Evolutionary conservation across 176 grass and related monocot genomes (phyloP).

Genomic region (Alloteropsis semialata): DNA sequence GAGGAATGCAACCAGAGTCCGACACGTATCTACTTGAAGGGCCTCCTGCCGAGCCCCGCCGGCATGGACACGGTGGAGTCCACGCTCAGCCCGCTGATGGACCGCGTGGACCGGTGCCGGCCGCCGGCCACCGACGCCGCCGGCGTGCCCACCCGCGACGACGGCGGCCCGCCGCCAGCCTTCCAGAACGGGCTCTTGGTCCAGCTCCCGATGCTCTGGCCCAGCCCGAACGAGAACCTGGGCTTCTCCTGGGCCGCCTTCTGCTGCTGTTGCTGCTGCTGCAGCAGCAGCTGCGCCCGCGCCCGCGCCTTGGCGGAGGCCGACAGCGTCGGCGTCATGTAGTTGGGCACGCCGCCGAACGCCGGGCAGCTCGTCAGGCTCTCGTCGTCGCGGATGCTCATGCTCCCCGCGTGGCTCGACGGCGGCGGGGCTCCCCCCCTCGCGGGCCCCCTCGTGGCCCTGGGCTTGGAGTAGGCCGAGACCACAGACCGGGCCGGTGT

Average conservation of each 20-base stretch:
- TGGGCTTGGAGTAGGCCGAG: conserved; percentile 34
- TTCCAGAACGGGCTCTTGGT: conserved; percentile 72
- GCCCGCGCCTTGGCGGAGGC: conserved; percentile 78
- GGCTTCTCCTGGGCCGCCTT: conserved; percentile 55
- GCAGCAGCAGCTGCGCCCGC: conserved; percentile 20
- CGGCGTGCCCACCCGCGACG: conserved; percentile 40
- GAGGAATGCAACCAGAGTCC: background rate
- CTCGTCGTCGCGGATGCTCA: conserved; percentile 67
- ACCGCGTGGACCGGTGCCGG: conserved; percentile 59
- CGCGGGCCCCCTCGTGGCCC: background rate
- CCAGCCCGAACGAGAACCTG: conserved; percentile 61
- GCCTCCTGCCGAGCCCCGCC: conserved; percentile 49
- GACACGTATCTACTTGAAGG: conserved; percentile 49
- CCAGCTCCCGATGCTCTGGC: conserved; percentile 61
- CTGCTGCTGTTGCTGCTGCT: conserved; percentile 24
- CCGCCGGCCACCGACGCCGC: conserved; percentile 39
- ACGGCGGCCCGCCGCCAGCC: background rate
- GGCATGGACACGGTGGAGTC: conserved; percentile 87
- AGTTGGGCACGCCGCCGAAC: conserved; percentile 71
- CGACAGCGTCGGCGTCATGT: conserved; percentile 89
- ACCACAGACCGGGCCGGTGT: conserved; percentile 48
- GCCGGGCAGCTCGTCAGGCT: conserved; percentile 89
- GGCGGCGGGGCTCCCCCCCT: background rate
- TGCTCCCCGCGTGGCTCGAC: conserved; percentile 12
- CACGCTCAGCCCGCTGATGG: conserved; percentile 67